Conservation (phyloP, 139 green algal genomes). For the Marvania coccoides region DNA sequence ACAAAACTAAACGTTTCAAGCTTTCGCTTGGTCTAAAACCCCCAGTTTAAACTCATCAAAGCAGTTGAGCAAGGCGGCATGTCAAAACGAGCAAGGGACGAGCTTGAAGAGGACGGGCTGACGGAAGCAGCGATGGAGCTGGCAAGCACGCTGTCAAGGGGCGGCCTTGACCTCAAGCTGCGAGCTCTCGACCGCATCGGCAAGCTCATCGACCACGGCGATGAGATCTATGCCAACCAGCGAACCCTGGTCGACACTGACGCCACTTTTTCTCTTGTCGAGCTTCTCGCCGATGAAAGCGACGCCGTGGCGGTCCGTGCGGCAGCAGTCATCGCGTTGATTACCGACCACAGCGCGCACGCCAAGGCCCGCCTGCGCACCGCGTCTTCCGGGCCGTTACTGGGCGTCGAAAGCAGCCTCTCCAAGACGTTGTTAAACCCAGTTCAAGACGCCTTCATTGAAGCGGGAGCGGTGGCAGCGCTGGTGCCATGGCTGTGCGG, state of each 20-base stretch:
- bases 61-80: too few relatives aligned
- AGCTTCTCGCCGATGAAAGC: slow-evolving; percentile 18
- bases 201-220: neutral
- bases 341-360: slow-evolving; percentile 7
- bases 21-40: neutral
- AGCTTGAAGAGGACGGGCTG: neutral
- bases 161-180: slow-evolving; percentile 11
- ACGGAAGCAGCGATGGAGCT: slow-evolving; percentile 2
- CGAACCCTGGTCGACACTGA: slow-evolving; percentile 6
- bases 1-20: neutral
- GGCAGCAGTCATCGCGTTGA: slow-evolving; percentile 5
- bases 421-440: slow-evolving; percentile 17
- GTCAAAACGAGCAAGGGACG: slow-evolving; percentile 4
- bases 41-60: neutral
- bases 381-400: neutral
- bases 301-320: neutral
- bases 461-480: neutral
- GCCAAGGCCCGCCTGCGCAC: slow-evolving; percentile 2
- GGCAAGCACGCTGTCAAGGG: neutral
- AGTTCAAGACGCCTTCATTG: slow-evolving; percentile 11
- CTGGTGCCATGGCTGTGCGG: slow-evolving; percentile 11
- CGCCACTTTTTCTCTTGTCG: slow-evolving; percentile 2
- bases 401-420: slow-evolving; percentile 1
- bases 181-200: slow-evolving; percentile 10
- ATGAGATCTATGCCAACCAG: slow-evolving; percentile 11